Base-by-base conservation (phyloP, 2,329 filamentous ascomycete genomes). In the Geosmithia putterillii region DNA sequence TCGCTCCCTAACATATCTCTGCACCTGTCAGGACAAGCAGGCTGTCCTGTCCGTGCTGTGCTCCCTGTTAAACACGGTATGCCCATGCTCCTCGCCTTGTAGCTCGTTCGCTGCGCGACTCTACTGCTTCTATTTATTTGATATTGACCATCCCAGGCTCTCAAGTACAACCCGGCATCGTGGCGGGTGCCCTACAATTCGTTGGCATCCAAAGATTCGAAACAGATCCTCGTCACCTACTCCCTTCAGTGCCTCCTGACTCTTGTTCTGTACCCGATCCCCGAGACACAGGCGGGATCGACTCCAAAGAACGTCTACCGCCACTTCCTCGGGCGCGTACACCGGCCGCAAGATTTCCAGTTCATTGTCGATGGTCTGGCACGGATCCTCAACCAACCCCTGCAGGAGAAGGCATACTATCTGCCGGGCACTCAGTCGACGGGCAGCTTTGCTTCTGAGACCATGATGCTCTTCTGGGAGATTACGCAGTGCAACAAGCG, bases 391-490 rank as follows among this genome's bases (percentile, higher is more conserved):
- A 92, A 94, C 52, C 90, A 95, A 52, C 90, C 90, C 20, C 79
- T 95, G 48, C 87, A 94, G 63, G 83, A 87, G 38, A 94, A 87
- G 46, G 76, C 78, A 10, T 90, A 89, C 1, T 95, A 95, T 59
- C 76, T 95, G 2, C 88, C 90, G 1, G 86, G 88, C 4, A 83
- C 82, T 35, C 86, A 94, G 54, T 76, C 83, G 40, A 76, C 83
- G 0, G 70, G 86, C 42, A 86, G 86, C 56, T 94, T 90, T 73
- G 87, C 89, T 0, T 89, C 92, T 2, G 92, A 98, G 62, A 94
- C 94, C 67, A 81, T 96, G 44, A 92, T 95, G 75, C 72, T 98
- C 2, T 95, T 96, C 57, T 98, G 92, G 92, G 92, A 98, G 66
- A 79, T 87, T 34, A 79, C 92, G 4, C 92, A 98, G 62, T 95